Base-by-base conservation (phyloP, 495 filamentous ascomycete species). In the Trichoderma gamsii region DNA sequence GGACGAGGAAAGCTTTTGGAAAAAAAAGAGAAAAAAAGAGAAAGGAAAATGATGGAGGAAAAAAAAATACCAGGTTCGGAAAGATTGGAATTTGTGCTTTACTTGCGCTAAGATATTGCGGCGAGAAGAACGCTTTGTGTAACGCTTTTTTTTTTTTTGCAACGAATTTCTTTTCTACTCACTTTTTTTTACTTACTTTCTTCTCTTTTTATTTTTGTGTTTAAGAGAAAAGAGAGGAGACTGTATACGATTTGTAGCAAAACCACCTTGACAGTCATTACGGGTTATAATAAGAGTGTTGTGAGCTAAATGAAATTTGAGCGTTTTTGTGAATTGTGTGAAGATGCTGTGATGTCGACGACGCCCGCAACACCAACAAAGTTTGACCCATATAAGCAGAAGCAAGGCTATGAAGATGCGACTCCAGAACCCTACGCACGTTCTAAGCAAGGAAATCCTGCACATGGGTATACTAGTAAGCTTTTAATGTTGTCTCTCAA, bases 191-290 rank as follows among this genome's bases (percentile, higher is more conserved):
- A 49, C n/a, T n/a, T 12, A 38, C 35, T 49, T n/a, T n/a, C 15
- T 32, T 2, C 25, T 27, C 12, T 61, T 61, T 16, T 61, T 27
- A 11, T 56, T 11, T 52, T 16, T 25, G 51, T 61, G 8, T 61
- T 12, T 32, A 2, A 21, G 25, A 21, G 4, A 25, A 16, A 56
- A 25, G 23, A n/a, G 56, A 61, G 56, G 27, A 25, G 27, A 61
- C 23, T 61, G 56, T 61, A 61, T 32, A 61, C 56, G 56, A 32
- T 38, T 61, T 35, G 56, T 25, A 61, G 56, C 56, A 61, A 61
- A 38, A 38, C 56, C 56, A 61, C 56, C 56, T 61, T 29, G 27
- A 61, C 56, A 61, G 56, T 61, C 56, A 61, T 61, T 61, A 61
- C 56, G 27, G 56, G 56, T 38, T 61, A 61, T 61, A 61, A 29